Percentiles rank a stretch among this genome's conserved stretches.
These are phyloP conservation scores for Salisapilia sapeloensis DNA, from an alignment of 352 stramenopile species.

Conservation along the genomic window DNA sequence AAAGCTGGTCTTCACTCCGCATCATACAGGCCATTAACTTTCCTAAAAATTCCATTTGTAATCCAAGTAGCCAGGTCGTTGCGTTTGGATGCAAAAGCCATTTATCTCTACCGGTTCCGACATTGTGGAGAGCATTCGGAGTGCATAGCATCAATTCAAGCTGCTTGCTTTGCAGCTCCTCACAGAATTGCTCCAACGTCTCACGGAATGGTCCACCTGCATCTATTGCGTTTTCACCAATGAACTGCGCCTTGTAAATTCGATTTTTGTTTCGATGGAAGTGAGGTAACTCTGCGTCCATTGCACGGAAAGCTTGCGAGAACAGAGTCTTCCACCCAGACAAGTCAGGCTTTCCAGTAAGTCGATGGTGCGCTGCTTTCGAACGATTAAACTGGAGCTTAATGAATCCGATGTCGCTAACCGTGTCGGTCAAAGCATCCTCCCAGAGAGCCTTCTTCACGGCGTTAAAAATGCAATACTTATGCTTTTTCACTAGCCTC, in stretches of 20 bases:
- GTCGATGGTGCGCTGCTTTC: slow-evolving; percentile 67
- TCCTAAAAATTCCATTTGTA: slow-evolving; percentile 84
- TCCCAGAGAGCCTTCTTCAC: slow-evolving; percentile 67
- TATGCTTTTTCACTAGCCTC: slow-evolving; percentile 7
- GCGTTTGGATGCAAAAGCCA: slow-evolving; percentile 82
- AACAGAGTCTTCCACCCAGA: slow-evolving; percentile 62
- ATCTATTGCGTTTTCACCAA: slow-evolving; percentile 76
- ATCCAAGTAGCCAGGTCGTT: slow-evolving; percentile 11
- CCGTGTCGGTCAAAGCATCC: slow-evolving; percentile 32
- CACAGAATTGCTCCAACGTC: slow-evolving; percentile 66
- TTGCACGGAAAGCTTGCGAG: slow-evolving; percentile 69
- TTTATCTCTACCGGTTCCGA: slow-evolving; percentile 75
- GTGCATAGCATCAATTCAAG: slow-evolving; percentile 81
- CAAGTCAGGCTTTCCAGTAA: slow-evolving; percentile 26
- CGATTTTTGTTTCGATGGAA: slow-evolving; percentile 43
- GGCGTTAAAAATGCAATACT: slow-evolving; percentile 43
- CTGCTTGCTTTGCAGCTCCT: slow-evolving; percentile 64
- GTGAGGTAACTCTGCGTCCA: slow-evolving; percentile 39
- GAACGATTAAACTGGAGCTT: slow-evolving; percentile 70
- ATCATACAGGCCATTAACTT: slow-evolving; percentile 83
- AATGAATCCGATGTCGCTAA: too few species aligned
- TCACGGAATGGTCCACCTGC: slow-evolving; percentile 77
- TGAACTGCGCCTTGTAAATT: slow-evolving; percentile 77
- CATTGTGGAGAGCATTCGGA: slow-evolving; percentile 80
- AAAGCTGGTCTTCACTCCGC: slow-evolving; percentile 80